Evolutionary conservation across 306 rosid species (phyloP).

Genomic region (Vachellia collinsii): DNA sequence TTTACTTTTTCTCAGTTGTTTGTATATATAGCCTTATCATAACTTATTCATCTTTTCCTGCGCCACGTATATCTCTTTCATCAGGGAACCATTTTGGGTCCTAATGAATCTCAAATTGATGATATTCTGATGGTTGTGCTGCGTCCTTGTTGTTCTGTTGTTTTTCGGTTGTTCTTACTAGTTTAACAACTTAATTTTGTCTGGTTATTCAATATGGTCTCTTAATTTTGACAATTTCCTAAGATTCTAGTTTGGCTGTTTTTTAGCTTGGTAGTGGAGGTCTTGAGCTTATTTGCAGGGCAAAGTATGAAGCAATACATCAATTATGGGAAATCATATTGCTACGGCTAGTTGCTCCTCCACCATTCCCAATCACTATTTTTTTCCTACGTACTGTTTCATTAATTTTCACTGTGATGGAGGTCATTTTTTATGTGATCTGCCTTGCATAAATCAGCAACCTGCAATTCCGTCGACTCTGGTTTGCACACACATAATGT

Average conservation of each 20-base stretch:
- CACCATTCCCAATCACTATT: background rate
- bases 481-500: background rate
- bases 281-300: background rate
- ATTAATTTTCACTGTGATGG: background rate
- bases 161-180: background rate
- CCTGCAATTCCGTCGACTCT: background rate
- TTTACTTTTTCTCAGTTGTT: background rate
- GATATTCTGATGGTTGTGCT: conserved; percentile 1
- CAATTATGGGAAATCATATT: background rate
- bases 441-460: background rate
- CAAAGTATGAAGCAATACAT: background rate
- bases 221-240: too few relatives aligned
- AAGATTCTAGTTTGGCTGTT: background rate
- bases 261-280: background rate
- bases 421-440: background rate
- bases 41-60: background rate
- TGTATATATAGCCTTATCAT: background rate
- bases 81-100: background rate
- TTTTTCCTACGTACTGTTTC: background rate
- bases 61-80: background rate
- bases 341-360: background rate
- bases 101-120: background rate
- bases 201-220: background rate
- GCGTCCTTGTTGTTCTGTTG: conserved; percentile 4
- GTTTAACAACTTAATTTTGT: background rate